Evolutionary conservation across 495 filamentous ascomycete genomes (phyloP), one percentile per base, ranked within the genome.

Genomic region (Thozetella sp.): DNA sequence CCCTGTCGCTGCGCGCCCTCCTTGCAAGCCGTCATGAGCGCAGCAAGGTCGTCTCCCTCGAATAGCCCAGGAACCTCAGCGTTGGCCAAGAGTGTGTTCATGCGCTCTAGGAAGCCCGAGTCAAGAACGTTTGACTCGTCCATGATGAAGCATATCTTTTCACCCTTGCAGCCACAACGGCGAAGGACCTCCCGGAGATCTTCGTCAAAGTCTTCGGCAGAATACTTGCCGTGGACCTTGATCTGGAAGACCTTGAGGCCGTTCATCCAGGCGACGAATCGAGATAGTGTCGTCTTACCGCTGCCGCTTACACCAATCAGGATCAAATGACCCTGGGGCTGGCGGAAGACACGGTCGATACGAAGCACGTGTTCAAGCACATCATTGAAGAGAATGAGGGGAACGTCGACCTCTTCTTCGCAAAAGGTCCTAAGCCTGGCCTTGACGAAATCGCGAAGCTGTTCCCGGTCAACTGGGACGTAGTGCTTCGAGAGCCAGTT

Each of bases 401-500:
- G 95, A 46, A 98, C 96, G 71, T 99, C 95, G 22, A 99, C 93
- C 69, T 99, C 95, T 83, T 99, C 95, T 66, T 99, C 95, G 67
- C 95, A 99, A 83, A 99, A 99, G 0, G 96, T 99, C 80, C 88
- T 93, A 26, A 99, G 85, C 68, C 95, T 87, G 37, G 95, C 96
- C 74, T 97, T 98, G 69, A 98, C 96, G 65, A 98, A 98, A 57
- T 97, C 93, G 61, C 95, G 90, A 0, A 99, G 82, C 59, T 91
- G 88, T 67, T 97, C 93, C 64, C 95, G 90, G 57, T 96, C 95
- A 51, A 99, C 95, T 22, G 95, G 93, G 22, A 98, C 87, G 67
- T 99, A 99, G 70, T 99, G 88, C 84, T 96, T 98, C 22, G 94
- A 97, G n/a, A 98, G 84, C 95, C 95, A 99, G 73, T 98, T 99